These are phyloP conservation scores for Trametes sanguinea DNA, from an alignment of 768 basidiomycete species.

Conservation along the genomic window DNA sequence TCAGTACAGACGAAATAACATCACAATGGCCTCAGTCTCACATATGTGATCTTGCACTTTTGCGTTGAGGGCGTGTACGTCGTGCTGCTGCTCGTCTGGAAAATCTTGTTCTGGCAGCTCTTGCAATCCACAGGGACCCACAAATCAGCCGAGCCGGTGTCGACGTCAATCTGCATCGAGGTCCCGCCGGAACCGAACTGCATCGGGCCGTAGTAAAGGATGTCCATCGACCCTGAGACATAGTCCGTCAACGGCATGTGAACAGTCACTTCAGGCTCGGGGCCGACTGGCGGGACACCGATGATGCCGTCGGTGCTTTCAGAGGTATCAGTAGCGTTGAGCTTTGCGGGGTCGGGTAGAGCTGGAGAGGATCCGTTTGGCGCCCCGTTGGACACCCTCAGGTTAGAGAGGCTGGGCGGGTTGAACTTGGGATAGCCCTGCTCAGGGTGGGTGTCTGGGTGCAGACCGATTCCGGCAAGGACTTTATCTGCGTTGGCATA, in stretches of 20 bases:
- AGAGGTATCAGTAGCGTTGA: too few relatives aligned
- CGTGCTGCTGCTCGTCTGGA: constrained; percentile 41
- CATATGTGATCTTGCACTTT: constrained; percentile 48
- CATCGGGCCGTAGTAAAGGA: constrained; percentile 51
- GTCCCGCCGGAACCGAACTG: constrained; percentile 58
- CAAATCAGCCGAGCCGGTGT: constrained; percentile 71
- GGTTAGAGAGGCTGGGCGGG: constrained; percentile 20
- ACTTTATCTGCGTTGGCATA: constrained; percentile 33
- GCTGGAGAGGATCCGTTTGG: too few relatives aligned
- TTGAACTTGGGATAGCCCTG: constrained; percentile 28
- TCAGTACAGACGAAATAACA: not conserved
- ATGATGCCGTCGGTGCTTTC: constrained; percentile 10
- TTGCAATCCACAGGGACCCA: constrained; percentile 51
- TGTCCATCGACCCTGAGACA: constrained; percentile 41
- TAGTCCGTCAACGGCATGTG: constrained; percentile 41
- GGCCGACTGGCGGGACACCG: constrained; percentile 20
- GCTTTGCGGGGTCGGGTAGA: too few relatives aligned
- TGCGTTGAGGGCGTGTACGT: constrained; percentile 40
- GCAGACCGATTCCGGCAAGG: constrained; percentile 36
- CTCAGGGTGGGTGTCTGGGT: constrained; percentile 31
- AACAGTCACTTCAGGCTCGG: constrained; percentile 24
- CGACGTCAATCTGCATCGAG: constrained; percentile 56
- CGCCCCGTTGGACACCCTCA: too few relatives aligned
- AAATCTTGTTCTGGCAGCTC: constrained; percentile 42
- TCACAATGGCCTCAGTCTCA: constrained; percentile 27